A percentile compares a stretch with the other conserved stretches of the same genome.
phyloP scores from a whole-genome alignment of 1,284 basidiomycete species.

The Porodaedalea pini region DNA sequence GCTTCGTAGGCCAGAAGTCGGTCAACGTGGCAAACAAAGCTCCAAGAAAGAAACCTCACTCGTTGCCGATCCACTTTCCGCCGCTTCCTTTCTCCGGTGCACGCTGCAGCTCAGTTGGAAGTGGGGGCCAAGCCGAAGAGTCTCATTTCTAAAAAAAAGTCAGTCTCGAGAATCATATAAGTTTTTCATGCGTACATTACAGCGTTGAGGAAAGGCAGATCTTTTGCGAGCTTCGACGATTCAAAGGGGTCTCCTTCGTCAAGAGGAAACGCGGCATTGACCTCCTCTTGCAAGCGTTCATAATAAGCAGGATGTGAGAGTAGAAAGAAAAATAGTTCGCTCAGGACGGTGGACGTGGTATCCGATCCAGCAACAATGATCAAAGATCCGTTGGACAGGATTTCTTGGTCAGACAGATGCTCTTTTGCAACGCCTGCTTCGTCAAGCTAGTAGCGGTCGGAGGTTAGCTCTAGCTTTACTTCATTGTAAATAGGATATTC shows the following conservation, averaged over 20 bases:
- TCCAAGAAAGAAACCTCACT: conserved; percentile 1
- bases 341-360: conserved; percentile 32
- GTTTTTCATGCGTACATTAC: conserved; percentile 27
- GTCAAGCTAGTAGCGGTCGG: neutral
- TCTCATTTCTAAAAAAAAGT: conserved; percentile 3
- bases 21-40: neutral
- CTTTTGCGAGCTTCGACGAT: conserved; percentile 22
- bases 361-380: conserved; percentile 38
- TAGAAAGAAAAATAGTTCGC: conserved; percentile 31
- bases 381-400: conserved; percentile 30
- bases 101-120: conserved; percentile 5
- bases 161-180: neutral
- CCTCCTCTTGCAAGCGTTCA: conserved; percentile 28
- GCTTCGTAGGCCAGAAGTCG: conserved; percentile 25
- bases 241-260: conserved; percentile 21
- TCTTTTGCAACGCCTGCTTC: neutral
- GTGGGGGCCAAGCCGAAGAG: conserved; percentile 1
- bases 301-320: conserved; percentile 30
- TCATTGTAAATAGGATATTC: neutral
- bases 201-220: conserved; percentile 33
- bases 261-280: conserved; percentile 26
- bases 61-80: conserved; percentile 3
- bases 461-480: neutral
- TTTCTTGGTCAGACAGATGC: neutral
- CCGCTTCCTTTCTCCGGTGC: conserved; percentile 13